Base-by-base conservation (phyloP, 225 moss, liverwort and hornwort genomes). In the Physcomitrellopsis africana region DNA sequence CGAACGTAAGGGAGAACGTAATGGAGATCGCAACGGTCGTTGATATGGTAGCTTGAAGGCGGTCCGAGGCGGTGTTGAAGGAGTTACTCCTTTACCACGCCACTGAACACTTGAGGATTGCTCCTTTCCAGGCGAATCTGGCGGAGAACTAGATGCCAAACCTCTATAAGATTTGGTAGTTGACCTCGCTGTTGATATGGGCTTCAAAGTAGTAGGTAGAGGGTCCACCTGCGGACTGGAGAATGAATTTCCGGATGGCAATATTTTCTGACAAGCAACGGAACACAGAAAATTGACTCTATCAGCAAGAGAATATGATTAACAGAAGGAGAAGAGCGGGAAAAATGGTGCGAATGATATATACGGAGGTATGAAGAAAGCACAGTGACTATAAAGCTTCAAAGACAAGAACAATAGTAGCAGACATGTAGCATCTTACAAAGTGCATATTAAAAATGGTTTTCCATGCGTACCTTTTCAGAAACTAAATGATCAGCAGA, bases 61-160 rank as follows among this genome's bases (percentile, higher is more conserved):
- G 27, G 62, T 24, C 67, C 70, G 62, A 42, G 76, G 79, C 7
- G 83, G 83, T 51, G 79, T 75, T 52, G 41, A 51, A 32, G 75
- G 79, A 63, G 79, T 67, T 49, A 65, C 67, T 65, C 14, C 56
- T 67, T 75, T 79, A 42, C 83, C 76, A 67, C 72, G 75, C 76
- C 72, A 76, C 67, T 79, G 72, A 55, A 51, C 67, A 72, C 63
- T 68, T 5, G 75, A 54, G 15, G 42, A 24, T 43, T 48, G 65
- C 65, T 71, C 69, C 58, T 57, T 73, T 73, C 73, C 57, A 68
- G 63, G 68, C 9, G 83, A 79, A 62, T 72, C 67, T 49, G 79
- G 79, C 23, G 67, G 63, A 57, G 79, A 79, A 46, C 63, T 76
- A 19, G 79, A 71, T 47, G 62, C 75, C 72, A 72, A 67, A 49